A percentile compares a stretch with the other conserved stretches of the same genome.
Evolutionary conservation across 805 yeast genomes (phyloP).

Genomic region (Hanseniaspora nectarophila): DNA sequence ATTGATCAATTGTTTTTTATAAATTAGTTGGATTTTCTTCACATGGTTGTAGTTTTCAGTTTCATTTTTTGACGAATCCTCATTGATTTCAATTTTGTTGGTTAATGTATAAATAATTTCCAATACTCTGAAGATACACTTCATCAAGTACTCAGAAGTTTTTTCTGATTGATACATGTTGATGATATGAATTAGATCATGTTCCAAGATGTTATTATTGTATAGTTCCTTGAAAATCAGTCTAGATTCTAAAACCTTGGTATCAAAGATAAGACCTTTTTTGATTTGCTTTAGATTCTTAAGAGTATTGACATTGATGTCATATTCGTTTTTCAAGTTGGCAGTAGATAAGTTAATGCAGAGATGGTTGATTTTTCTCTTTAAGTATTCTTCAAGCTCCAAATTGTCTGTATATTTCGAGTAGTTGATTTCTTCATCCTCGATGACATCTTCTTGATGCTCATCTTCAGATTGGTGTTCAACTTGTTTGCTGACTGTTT

Average conservation of each 20-base stretch:
- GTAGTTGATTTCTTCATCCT: not conserved
- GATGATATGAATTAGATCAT: constrained; percentile 65
- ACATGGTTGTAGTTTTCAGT: constrained; percentile 46
- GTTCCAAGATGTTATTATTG: constrained; percentile 57
- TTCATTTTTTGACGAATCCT: constrained; percentile 48
- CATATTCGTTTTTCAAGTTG: constrained; percentile 32
- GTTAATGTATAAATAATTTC: constrained; percentile 76
- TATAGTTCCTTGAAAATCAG: constrained; percentile 84
- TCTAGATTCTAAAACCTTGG: constrained; percentile 55
- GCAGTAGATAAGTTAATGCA: constrained; percentile 2
- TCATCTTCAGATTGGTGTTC: not conserved
- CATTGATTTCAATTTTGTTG: constrained; percentile 67
- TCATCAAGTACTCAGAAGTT: constrained; percentile 32
- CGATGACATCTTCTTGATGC: not conserved
- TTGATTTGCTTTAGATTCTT: constrained; percentile 81
- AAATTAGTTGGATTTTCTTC: constrained; percentile 52
- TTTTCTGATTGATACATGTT: constrained; percentile 26
- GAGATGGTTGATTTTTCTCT: constrained; percentile 11
- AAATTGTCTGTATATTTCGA: not conserved
- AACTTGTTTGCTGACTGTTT: not conserved
- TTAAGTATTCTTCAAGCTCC: constrained; percentile 11
- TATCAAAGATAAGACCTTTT: constrained; percentile 76
- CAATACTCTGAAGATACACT: constrained; percentile 57
- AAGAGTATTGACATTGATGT: constrained; percentile 63
- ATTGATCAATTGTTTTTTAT: constrained; percentile 56